A percentile compares a stretch with the other conserved stretches of the same genome.
Conservation (phyloP, 2,329 filamentous ascomycete species). For the Talaromyces piceae region DNA sequence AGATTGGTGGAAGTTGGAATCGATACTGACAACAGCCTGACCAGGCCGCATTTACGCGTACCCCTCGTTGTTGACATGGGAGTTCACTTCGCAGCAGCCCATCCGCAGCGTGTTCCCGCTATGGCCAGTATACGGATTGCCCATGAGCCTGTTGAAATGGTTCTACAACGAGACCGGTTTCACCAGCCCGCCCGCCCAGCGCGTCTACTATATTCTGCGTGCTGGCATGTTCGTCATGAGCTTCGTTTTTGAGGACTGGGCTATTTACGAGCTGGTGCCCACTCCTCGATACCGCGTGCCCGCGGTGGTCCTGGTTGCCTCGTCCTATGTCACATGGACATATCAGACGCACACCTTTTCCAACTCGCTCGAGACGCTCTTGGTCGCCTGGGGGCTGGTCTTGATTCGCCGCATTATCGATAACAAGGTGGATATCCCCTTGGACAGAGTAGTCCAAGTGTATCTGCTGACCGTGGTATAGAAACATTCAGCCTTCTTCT, state of each 20-base stretch:
- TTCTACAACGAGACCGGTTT: conserved; percentile 78
- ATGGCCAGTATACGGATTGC: conserved; percentile 91
- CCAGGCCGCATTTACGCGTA: conserved; percentile 91
- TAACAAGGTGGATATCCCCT: conserved; percentile 53
- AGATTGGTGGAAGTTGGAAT: too few species aligned
- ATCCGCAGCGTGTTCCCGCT: conserved; percentile 56
- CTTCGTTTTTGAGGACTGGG: conserved; percentile 97
- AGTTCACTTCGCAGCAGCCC: conserved; percentile 80
- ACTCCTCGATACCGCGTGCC: conserved; percentile 63
- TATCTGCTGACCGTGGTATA: conserved; percentile 24
- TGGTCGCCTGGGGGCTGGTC: conserved; percentile 89
- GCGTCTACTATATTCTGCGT: conserved; percentile 83
- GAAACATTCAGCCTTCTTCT: conserved; percentile 67
- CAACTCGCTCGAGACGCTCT: conserved; percentile 89
- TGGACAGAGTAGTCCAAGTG: background rate
- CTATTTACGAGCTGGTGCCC: conserved; percentile 80
- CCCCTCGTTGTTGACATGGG: conserved; percentile 85
- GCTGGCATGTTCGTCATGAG: conserved; percentile 89
- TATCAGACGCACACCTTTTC: conserved; percentile 98
- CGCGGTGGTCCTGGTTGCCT: conserved; percentile 78
- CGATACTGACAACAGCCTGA: too few species aligned
- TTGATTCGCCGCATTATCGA: conserved; percentile 79
- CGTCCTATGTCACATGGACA: conserved; percentile 97
- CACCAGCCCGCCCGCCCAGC: conserved; percentile 66
- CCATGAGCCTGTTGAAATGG: conserved; percentile 89